Evolutionary conservation across 2,329 filamentous ascomycete species (phyloP).

Genomic region (Davidsoniella virescens): DNA sequence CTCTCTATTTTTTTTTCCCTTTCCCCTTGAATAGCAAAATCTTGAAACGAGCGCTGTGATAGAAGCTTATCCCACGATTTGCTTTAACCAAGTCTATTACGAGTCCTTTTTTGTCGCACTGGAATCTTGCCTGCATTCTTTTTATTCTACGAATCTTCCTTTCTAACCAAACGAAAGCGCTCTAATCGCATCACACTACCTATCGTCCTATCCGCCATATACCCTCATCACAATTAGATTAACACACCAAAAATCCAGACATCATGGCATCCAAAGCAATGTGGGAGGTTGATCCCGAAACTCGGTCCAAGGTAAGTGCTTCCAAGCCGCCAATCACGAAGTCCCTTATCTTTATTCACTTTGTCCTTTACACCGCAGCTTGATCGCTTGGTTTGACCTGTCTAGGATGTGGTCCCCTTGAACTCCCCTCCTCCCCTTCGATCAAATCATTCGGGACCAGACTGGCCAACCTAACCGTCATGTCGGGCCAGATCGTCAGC

Average conservation of each 20-base stretch:
- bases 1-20: too few relatives aligned
- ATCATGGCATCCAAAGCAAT: conserved; percentile 57
- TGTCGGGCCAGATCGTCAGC: too few relatives aligned
- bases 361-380: background rate
- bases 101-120: background rate
- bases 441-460: too few relatives aligned
- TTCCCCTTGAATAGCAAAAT: too few relatives aligned
- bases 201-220: too few relatives aligned
- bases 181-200: too few relatives aligned
- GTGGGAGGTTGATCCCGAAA: conserved; percentile 99
- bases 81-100: too few relatives aligned
- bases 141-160: background rate
- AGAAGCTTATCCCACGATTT: too few relatives aligned
- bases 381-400: background rate
- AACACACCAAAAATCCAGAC: background rate
- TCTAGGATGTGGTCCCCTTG: background rate
- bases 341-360: background rate
- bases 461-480: too few relatives aligned
- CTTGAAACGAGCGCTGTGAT: too few relatives aligned
- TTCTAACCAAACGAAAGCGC: background rate
- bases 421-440: background rate
- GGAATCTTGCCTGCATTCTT: background rate
- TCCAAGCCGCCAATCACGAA: background rate
- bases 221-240: too few relatives aligned
- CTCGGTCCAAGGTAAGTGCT: conserved; percentile 64